phyloP scores from a whole-genome alignment of 306 rosid species.

The Trifolium subterraneum region DNA sequence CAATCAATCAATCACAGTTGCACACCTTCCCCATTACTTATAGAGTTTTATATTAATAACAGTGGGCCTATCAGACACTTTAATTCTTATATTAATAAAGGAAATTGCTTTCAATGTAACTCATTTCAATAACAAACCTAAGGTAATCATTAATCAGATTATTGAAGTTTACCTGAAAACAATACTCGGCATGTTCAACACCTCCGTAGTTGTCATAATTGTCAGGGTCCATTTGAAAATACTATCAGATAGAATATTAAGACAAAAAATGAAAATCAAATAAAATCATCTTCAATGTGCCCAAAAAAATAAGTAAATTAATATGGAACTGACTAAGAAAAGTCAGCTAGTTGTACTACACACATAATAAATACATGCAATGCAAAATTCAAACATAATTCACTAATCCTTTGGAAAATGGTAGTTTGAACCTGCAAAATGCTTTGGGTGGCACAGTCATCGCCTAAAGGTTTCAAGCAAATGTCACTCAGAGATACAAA shows the following conservation, averaged over 20 bases:
- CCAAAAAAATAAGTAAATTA: slow-evolving; percentile 5
- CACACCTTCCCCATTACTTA: not conserved
- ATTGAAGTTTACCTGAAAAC: slow-evolving; percentile 79
- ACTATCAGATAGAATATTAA: slow-evolving; percentile 52
- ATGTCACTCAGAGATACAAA: slow-evolving; percentile 76
- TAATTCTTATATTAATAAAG: slow-evolving; percentile 27
- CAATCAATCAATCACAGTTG: not conserved
- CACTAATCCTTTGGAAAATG: slow-evolving; percentile 27
- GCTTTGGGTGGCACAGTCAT: slow-evolving; percentile 97
- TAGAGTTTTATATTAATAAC: not conserved
- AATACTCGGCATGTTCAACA: slow-evolving; percentile 89
- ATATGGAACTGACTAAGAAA: slow-evolving; percentile 36
- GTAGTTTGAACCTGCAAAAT: slow-evolving; percentile 78
- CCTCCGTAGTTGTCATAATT: slow-evolving; percentile 91
- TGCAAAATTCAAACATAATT: slow-evolving; percentile 17
- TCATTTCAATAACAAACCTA: slow-evolving; percentile 29
- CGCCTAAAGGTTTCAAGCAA: slow-evolving; percentile 92
- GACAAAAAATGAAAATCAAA: slow-evolving; percentile 33
- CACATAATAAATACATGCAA: slow-evolving; percentile 34
- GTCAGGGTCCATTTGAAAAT: slow-evolving; percentile 91
- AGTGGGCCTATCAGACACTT: not conserved
- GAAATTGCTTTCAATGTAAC: slow-evolving; percentile 20
- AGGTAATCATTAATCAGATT: slow-evolving; percentile 24
- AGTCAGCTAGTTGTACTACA: slow-evolving; percentile 9
- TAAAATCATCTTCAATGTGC: slow-evolving; percentile 26